A percentile compares a stretch with the other conserved stretches of the same genome.
These are phyloP conservation scores for Syzygium aromaticum DNA, from an alignment of 345 rosid genomes.

Conservation along the genomic window DNA sequence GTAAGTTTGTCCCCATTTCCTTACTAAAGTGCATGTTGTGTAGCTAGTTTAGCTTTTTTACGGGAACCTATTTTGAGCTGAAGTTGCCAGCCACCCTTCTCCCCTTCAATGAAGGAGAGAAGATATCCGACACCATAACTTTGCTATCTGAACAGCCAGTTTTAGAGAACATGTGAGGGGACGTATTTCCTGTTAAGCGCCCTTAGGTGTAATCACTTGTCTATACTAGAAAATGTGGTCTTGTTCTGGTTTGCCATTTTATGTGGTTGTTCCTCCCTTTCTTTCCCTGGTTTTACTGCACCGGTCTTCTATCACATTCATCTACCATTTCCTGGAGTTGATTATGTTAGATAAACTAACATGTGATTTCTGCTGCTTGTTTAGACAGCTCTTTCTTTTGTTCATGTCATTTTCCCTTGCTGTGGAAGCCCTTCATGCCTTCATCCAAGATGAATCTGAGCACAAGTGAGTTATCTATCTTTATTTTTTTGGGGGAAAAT, in stretches of 20 bases:
- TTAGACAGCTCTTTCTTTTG: constrained; percentile 99
- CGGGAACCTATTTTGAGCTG: not conserved
- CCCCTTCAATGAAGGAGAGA: not conserved
- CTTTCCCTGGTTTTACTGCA: not conserved
- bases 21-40: not conserved
- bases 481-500: not conserved
- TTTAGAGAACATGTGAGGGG: not conserved
- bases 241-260: not conserved
- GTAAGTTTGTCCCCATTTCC: constrained; percentile 34
- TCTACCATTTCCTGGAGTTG: not conserved
- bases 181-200: not conserved
- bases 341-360: constrained; percentile 19
- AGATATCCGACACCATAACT: not conserved
- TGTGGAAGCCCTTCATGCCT: constrained; percentile 99
- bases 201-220: not conserved
- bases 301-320: not conserved
- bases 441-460: constrained; percentile 95
- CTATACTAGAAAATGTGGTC: not conserved
- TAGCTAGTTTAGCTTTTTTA: not conserved
- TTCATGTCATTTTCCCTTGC: constrained; percentile 98
- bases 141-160: not conserved
- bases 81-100: not conserved
- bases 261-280: not conserved
- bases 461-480: constrained; percentile 65
- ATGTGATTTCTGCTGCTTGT: constrained; percentile 51